A percentile compares a stretch with the other conserved stretches of the same genome.
Evolutionary conservation across 2,329 filamentous ascomycete species (phyloP).

Genomic region (Fusarium nurragi): DNA sequence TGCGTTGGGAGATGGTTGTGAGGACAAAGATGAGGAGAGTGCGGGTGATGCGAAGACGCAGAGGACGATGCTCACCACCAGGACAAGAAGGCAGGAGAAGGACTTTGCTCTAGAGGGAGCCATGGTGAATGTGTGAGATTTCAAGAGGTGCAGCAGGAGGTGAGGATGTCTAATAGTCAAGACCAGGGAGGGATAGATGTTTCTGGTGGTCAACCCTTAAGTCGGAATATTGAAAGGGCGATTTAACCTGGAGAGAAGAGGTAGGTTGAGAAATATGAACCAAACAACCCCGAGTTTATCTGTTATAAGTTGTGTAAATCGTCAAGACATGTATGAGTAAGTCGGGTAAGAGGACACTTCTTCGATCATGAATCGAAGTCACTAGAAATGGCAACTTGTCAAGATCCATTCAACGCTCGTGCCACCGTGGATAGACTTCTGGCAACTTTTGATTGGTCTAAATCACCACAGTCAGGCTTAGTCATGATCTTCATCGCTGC

Average conservation of each 20-base stretch:
- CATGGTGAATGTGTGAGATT: conserved; percentile 25
- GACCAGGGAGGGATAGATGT: conserved; percentile 4
- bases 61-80: conserved; percentile 45
- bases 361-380: conserved; percentile 39
- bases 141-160: neutral
- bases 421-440: conserved; percentile 22
- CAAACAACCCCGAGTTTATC: neutral
- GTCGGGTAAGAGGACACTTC: conserved; percentile 41
- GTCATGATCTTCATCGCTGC: conserved; percentile 16
- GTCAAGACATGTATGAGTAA: conserved; percentile 39
- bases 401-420: conserved; percentile 18
- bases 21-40: conserved; percentile 45
- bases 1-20: conserved; percentile 48
- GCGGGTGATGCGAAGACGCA: conserved; percentile 41
- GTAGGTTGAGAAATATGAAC: neutral
- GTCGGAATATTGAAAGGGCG: conserved; percentile 10
- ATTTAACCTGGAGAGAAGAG: neutral
- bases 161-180: neutral
- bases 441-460: conserved; percentile 38
- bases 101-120: conserved; percentile 40
- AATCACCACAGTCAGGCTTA: conserved; percentile 1
- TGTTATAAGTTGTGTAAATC: conserved; percentile 2
- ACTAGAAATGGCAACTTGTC: conserved; percentile 44
- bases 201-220: neutral
- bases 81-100: conserved; percentile 31